phyloP scores from a whole-genome alignment of 208 protist species.

The Acanthamoeba lenticulata region DNA sequence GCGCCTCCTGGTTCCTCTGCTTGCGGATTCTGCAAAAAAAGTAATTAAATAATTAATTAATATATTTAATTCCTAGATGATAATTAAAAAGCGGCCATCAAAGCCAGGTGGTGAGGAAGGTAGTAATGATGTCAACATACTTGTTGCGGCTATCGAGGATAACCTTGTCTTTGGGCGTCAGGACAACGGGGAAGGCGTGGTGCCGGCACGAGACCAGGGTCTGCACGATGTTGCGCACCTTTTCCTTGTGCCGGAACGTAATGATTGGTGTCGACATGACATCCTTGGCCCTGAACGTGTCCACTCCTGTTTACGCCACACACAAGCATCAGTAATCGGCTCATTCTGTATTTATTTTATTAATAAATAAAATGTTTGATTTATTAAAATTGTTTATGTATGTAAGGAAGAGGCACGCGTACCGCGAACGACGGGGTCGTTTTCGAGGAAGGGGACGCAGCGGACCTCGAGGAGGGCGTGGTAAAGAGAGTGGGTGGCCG shows the following conservation, averaged over 20 bases:
- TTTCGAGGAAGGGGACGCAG: slow-evolving; percentile 90
- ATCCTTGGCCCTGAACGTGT: slow-evolving; percentile 13
- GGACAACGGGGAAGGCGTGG: slow-evolving; percentile 54
- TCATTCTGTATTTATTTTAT: background rate
- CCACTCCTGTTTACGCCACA: background rate
- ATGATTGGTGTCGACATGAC: slow-evolving; percentile 39
- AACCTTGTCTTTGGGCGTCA: background rate
- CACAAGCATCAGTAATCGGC: background rate
- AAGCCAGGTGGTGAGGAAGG: no score
- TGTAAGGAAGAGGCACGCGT: background rate
- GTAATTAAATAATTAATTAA: background rate
- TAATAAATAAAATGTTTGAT: background rate
- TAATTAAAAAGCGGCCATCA: no score
- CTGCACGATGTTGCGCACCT: slow-evolving; percentile 33
- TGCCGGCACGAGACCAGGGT: slow-evolving; percentile 9
- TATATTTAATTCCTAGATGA: background rate
- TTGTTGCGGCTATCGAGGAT: background rate
- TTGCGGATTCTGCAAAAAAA: background rate
- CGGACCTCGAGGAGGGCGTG: slow-evolving; percentile 92
- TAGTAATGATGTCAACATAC: no score
- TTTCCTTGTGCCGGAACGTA: background rate
- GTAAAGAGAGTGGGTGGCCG: slow-evolving; percentile 91
- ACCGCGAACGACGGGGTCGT: slow-evolving; percentile 69
- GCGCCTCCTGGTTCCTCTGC: background rate
- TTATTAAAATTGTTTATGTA: background rate